These are phyloP conservation scores for Malus fusca DNA, from an alignment of 306 rosid species.

Conservation along the genomic window DNA sequence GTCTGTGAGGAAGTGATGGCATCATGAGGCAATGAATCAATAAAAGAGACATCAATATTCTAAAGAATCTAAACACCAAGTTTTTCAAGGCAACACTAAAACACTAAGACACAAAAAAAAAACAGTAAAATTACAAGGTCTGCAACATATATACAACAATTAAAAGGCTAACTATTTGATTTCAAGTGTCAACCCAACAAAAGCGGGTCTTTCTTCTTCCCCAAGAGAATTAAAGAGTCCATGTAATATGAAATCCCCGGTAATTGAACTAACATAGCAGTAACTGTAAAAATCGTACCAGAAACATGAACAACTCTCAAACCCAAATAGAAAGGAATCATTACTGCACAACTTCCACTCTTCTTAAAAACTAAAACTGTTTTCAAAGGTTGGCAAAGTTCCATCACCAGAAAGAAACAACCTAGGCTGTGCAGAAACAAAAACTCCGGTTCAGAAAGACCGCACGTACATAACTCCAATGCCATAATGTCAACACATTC, in stretches of 20 bases:
- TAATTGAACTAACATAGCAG: not conserved
- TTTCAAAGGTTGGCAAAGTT: not conserved
- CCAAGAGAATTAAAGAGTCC: not conserved
- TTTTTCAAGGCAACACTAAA: not conserved
- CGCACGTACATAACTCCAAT: not conserved
- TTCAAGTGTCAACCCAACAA: not conserved
- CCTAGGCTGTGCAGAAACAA: not conserved
- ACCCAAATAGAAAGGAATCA: not conserved
- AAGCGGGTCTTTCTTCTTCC: not conserved
- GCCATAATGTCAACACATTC: not conserved
- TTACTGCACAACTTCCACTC: not conserved
- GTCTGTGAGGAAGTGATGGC: constrained; percentile 22
- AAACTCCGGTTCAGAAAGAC: not conserved
- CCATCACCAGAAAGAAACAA: not conserved
- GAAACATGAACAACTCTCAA: not conserved
- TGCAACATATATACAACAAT: not conserved
- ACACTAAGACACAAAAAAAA: not conserved
- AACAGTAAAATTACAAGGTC: not conserved
- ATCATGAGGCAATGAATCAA: constrained; percentile 21
- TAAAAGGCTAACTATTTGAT: not conserved
- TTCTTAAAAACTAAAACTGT: too few relatives aligned
- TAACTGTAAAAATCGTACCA: not conserved
- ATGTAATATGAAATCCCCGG: not conserved
- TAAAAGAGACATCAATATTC: constrained; percentile 9
- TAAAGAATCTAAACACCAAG: not conserved